Base-by-base conservation (phyloP, 352 stramenopile genomes). In the Globisporangium barbulae region DNA sequence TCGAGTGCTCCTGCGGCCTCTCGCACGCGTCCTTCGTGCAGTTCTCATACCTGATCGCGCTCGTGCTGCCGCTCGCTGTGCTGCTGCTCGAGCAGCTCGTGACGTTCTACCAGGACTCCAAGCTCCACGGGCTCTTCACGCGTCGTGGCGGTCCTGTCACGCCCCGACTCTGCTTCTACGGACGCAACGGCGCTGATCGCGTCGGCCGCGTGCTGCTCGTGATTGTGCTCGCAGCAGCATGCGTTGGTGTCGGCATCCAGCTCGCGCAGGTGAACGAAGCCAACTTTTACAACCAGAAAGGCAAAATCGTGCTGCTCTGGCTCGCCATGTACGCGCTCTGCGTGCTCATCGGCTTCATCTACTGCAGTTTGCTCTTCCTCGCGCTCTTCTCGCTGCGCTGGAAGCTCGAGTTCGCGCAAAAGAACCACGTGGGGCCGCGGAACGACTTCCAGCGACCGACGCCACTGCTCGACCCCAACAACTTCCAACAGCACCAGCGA, bases 91-190 rank as follows among this genome's bases (percentile, higher is more conserved):
- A 89, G 61, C 74, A 81, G 37, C 58, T 88, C 30, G 80, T 88
- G 31, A 86, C 76, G 21, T 85, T 89, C 65, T 89, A 89, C 60
- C 72, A 76, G 19, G 74, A 88, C 63, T 65, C 68, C 12, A 79
- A 89, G 57, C 28, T 81, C 19, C 73, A 72, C 53, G 72, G 78
- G 30, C 61, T 84, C 52, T 75, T 84, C 28, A 64, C 74, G 42
- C 74, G 76, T 13, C 72, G 71, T 0, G 69, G 72, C 21, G 70
- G 75, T 0, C 70, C 73, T 7, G 57, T 66, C 13, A 65, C 60
- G 59, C 76, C 74, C 8, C 39, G 72, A 1, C 47, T 84, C 2
- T 73, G 69, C 15, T 70, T 58, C 13, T 85, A 85, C 53, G 50
- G 58, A 13, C 37, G 54, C 1, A 62, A 64, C 1, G 64, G 71